Base-by-base conservation (phyloP, 176 grass and related monocot species). In the Carex parvula region DNA sequence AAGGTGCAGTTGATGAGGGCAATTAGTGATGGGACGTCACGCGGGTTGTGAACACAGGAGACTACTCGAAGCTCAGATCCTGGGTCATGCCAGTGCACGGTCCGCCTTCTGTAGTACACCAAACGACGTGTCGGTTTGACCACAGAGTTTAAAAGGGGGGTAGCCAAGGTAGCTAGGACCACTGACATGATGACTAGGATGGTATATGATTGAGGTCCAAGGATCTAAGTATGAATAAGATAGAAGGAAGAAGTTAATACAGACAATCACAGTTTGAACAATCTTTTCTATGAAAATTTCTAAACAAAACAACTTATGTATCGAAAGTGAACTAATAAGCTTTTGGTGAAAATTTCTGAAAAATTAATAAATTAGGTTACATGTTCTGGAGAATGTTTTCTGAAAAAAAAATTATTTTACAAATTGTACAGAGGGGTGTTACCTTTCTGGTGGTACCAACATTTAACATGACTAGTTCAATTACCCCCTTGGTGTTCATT, bases 381-480 rank as follows among this genome's bases (percentile, higher is more conserved):
- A 65, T 26, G 63, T 30, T 60, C n/a, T 60, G 20, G 18, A 60
- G 26, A 1, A 1, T 44, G 15, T 65, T 42, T 42, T 41, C 33
- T 20, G 32, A n/a, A 70, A n/a, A 65, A 5, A 33, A 32, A 60
- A 62, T 62, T 62, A 46, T n/a, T 12, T 70, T 10, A 70, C 46
- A 75, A 3, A 20, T 75, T 10, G 1, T 12, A 75, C n/a, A 29
- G 10, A 15, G 20, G 39, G 12, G 10, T 62, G 8, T 21, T 64
- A 90, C 91, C 86, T 60, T 70, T 81, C 88, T 92, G 86, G 84
- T 94, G 15, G 52, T 62, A 1, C 82, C 91, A 6, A 97, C 90
- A 87, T 94, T 92, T 78, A 97, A 88, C 88, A 90, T 89, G 75
- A 92, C 83, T 60, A 97, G 81, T 86, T 97, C 94, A 1, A 97